Conservation (phyloP, 2,329 filamentous ascomycete genomes). For the Trichoderma sp. region DNA sequence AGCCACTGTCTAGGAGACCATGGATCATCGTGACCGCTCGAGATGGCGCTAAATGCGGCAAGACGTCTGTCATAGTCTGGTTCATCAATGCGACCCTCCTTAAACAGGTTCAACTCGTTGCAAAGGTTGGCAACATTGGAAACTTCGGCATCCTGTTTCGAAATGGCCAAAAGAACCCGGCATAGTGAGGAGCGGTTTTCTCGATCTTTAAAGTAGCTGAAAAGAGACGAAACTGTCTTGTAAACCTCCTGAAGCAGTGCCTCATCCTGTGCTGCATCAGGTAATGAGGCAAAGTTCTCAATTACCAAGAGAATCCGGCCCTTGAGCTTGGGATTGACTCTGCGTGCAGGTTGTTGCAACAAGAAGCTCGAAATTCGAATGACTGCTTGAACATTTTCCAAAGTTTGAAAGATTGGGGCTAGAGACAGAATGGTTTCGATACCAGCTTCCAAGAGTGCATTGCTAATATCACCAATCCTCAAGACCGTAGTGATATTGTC, state of each 20-base stretch:
- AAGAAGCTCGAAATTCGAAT: slow-evolving; percentile 78
- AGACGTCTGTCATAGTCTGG: slow-evolving; percentile 84
- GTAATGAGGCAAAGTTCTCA: slow-evolving; percentile 71
- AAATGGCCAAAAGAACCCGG: slow-evolving; percentile 68
- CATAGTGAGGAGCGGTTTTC: slow-evolving; percentile 72
- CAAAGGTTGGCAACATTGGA: slow-evolving; percentile 67
- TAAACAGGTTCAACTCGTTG: slow-evolving; percentile 76
- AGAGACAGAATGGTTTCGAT: slow-evolving; percentile 77
- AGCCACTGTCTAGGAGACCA: slow-evolving; percentile 77
- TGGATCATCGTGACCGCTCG: slow-evolving; percentile 53
- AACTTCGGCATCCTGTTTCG: slow-evolving; percentile 59
- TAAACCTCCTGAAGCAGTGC: slow-evolving; percentile 63
- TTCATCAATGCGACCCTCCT: slow-evolving; percentile 69
- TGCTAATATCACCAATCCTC: slow-evolving; percentile 57
- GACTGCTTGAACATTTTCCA: slow-evolving; percentile 69
- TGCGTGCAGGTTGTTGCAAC: slow-evolving; percentile 77
- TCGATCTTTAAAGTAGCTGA: slow-evolving; percentile 85
- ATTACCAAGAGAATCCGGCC: slow-evolving; percentile 75
- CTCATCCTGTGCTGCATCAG: slow-evolving; percentile 42
- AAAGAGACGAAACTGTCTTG: slow-evolving; percentile 72
- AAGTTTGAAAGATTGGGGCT: slow-evolving; percentile 64
- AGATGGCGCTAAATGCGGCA: slow-evolving; percentile 70
- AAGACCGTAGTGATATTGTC: slow-evolving; percentile 67
- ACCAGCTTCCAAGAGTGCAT: slow-evolving; percentile 72
- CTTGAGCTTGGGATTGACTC: slow-evolving; percentile 81